Evolutionary conservation across 1,284 basidiomycete genomes (phyloP).

Genomic region (Grifola frondosa): DNA sequence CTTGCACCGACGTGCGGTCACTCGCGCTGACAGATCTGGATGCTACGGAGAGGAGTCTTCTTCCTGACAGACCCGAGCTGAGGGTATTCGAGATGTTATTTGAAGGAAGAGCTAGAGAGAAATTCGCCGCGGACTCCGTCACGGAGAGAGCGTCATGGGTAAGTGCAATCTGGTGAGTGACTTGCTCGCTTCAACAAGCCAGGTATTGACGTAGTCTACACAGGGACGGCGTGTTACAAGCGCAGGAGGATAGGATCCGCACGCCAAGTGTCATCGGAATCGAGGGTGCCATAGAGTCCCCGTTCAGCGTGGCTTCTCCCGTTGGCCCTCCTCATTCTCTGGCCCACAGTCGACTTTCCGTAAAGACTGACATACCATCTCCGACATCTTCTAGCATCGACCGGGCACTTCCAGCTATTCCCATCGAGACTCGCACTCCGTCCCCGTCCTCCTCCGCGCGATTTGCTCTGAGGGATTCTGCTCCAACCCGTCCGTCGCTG

Average conservation of each 20-base stretch:
- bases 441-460: conserved; percentile 11
- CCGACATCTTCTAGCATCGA: conserved; percentile 10
- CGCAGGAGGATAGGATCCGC: conserved; percentile 31
- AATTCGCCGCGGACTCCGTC: conserved; percentile 60
- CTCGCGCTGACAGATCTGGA: conserved; percentile 44
- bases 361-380: conserved; percentile 1
- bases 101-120: conserved; percentile 48
- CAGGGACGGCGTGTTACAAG: conserved; percentile 61
- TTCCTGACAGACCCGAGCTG: conserved; percentile 37
- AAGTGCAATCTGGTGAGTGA: conserved; percentile 64
- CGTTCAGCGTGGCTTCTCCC: too few species aligned
- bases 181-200: not conserved
- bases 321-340: too few species aligned
- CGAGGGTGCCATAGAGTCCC: conserved; percentile 5
- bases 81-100: conserved; percentile 67
- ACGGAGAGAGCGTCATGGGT: conserved; percentile 69
- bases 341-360: not conserved
- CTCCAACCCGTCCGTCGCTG: conserved; percentile 10
- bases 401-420: conserved; percentile 35
- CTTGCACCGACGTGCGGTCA: conserved; percentile 65
- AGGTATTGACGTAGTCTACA: not conserved
- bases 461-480: conserved; percentile 22
- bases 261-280: conserved; percentile 12
- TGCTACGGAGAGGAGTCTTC: conserved; percentile 39
- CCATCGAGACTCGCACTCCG: conserved; percentile 9